A percentile compares a stretch with the other conserved stretches of the same genome.
phyloP scores from a whole-genome alignment of 768 basidiomycete species.

The Trametopsis cervina region DNA sequence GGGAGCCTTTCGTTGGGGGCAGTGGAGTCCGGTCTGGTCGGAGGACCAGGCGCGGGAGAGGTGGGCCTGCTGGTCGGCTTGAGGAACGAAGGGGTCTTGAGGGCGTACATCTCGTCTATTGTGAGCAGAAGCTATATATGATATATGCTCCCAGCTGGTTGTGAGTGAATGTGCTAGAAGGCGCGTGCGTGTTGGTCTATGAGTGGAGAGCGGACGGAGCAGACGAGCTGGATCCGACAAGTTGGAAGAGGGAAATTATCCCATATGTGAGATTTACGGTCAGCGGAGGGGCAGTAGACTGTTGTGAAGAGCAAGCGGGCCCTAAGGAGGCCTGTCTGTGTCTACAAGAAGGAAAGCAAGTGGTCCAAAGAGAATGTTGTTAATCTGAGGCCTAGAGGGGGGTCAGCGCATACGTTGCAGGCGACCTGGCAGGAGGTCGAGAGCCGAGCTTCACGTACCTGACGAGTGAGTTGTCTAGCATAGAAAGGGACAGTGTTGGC shows the following conservation, averaged over 20 bases:
- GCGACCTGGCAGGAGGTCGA: background rate
- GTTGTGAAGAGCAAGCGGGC: conserved; percentile 17
- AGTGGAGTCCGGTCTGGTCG: conserved; percentile 35
- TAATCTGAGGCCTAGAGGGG: conserved; percentile 28
- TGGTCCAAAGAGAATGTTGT: conserved; percentile 56
- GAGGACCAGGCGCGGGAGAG: conserved; percentile 50
- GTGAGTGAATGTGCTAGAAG: conserved; percentile 3
- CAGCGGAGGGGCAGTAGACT: background rate
- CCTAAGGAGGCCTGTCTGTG: conserved; percentile 77
- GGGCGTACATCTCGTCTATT: conserved; percentile 41
- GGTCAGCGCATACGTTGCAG: conserved; percentile 1
- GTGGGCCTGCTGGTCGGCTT: conserved; percentile 57
- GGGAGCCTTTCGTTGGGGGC: conserved; percentile 38
- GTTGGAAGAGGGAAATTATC: conserved; percentile 29
- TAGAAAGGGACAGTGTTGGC: conserved; percentile 7
- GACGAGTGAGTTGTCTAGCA: conserved; percentile 10
- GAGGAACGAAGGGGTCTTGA: conserved; percentile 63
- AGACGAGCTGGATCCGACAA: conserved; percentile 35
- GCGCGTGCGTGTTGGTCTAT: background rate
- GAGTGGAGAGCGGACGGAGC: conserved; percentile 19
- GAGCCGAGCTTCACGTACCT: conserved; percentile 5
- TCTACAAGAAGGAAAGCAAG: conserved; percentile 50
- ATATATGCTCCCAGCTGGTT: conserved; percentile 3
- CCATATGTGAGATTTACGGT: conserved; percentile 31
- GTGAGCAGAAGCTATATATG: conserved; percentile 18